These are phyloP conservation scores for Pseudevernia furfuracea DNA, from an alignment of 495 filamentous ascomycete species.

Conservation along the genomic window DNA sequence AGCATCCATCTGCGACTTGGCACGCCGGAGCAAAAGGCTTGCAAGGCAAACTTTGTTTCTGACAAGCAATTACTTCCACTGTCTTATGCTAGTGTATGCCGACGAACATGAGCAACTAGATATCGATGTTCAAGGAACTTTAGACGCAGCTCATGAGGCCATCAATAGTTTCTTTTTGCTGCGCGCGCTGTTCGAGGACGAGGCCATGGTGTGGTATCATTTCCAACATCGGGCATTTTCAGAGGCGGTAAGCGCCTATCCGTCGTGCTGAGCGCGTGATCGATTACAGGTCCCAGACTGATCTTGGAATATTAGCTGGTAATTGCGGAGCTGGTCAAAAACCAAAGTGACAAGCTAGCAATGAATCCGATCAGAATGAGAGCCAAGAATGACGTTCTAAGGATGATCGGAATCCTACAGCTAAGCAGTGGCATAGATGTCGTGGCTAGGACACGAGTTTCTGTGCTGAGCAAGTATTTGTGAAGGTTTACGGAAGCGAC, in stretches of 20 bases:
- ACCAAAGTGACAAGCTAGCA: slow-evolving; percentile 27
- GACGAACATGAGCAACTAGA: slow-evolving; percentile 52
- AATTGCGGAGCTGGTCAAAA: slow-evolving; percentile 27
- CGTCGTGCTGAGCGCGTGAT: neutral
- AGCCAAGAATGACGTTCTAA: slow-evolving; percentile 49
- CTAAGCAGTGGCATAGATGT: slow-evolving; percentile 45
- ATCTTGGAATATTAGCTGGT: slow-evolving; percentile 20
- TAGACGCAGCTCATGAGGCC: slow-evolving; percentile 61
- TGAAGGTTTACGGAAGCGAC: slow-evolving; percentile 17
- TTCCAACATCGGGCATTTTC: slow-evolving; percentile 67
- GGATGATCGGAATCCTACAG: slow-evolving; percentile 54
- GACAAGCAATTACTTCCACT: slow-evolving; percentile 65
- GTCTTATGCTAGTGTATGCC: slow-evolving; percentile 61
- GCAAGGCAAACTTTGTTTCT: slow-evolving; percentile 63
- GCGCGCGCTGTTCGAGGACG: slow-evolving; percentile 51
- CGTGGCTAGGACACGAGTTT: slow-evolving; percentile 48
- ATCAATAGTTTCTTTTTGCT: slow-evolving; percentile 59
- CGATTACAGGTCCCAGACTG: neutral
- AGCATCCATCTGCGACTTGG: slow-evolving; percentile 42
- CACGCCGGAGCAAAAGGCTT: slow-evolving; percentile 46
- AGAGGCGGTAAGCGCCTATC: slow-evolving; percentile 48
- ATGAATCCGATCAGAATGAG: slow-evolving; percentile 48
- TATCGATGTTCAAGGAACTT: slow-evolving; percentile 55
- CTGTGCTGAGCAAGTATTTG: slow-evolving; percentile 49
- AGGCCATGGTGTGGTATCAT: slow-evolving; percentile 70